A percentile compares a stretch with the other conserved stretches of the same genome.
Evolutionary conservation across 805 yeast species (phyloP).

Genomic region (Sugiyamaella valdiviana): DNA sequence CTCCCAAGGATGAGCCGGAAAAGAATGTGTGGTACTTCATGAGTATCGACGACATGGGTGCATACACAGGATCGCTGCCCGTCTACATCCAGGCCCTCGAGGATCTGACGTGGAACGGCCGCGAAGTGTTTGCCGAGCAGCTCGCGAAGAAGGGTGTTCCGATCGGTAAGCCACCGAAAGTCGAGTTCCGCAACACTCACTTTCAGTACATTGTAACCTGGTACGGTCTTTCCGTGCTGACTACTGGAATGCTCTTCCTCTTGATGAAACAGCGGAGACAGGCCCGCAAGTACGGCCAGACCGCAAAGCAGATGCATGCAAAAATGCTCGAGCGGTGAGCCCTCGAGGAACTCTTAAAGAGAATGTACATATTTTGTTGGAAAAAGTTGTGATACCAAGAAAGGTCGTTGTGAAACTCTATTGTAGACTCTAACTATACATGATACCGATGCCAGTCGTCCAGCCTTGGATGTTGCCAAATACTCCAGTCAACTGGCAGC

Average conservation of each 20-base stretch:
- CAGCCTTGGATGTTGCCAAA: slow-evolving; percentile 64
- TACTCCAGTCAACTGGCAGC: slow-evolving; percentile 58
- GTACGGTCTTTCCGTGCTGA: slow-evolving; percentile 79
- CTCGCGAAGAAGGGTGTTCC: slow-evolving; percentile 83
- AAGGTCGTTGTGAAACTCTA: too few relatives aligned
- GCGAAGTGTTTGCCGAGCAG: slow-evolving; percentile 40
- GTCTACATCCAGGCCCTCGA: slow-evolving; percentile 69
- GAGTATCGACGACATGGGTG: slow-evolving; percentile 77
- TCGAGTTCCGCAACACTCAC: slow-evolving; percentile 82
- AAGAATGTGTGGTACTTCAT: slow-evolving; percentile 69
- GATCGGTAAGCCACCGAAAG: slow-evolving; percentile 71
- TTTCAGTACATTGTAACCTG: slow-evolving; percentile 89
- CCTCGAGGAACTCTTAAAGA: not conserved
- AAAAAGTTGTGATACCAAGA: too few relatives aligned
- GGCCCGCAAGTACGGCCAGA: slow-evolving; percentile 4
- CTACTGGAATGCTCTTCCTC: slow-evolving; percentile 57
- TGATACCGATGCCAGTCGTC: slow-evolving; percentile 4
- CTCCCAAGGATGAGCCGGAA: slow-evolving; percentile 63
- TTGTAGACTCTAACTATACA: too few relatives aligned
- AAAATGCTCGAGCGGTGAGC: slow-evolving; percentile 8
- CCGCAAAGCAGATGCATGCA: slow-evolving; percentile 27
- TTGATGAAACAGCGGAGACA: slow-evolving; percentile 41
- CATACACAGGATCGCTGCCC: slow-evolving; percentile 58
- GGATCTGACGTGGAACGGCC: slow-evolving; percentile 36
- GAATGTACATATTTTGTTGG: too few relatives aligned